These are phyloP conservation scores for Nemania sp. DNA, from an alignment of 2,329 filamentous ascomycete genomes.

Conservation along the genomic window DNA sequence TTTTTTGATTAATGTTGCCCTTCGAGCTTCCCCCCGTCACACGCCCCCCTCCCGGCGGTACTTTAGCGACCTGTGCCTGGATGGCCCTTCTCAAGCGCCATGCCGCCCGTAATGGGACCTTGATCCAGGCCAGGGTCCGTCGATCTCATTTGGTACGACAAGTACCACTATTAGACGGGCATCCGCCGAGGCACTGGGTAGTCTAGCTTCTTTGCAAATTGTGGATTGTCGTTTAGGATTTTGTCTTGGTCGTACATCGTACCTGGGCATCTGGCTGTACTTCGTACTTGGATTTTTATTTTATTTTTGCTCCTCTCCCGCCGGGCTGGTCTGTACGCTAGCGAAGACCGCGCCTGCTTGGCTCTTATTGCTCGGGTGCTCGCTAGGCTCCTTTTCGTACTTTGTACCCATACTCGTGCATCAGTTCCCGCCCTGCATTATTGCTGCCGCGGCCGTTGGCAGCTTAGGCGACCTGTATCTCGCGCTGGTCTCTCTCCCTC, in stretches of 20 bases:
- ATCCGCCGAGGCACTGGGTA: conserved; percentile 32
- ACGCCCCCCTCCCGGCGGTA: conserved; percentile 27
- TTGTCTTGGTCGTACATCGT: background rate
- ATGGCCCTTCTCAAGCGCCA: conserved; percentile 37
- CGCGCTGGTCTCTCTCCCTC: conserved; percentile 30
- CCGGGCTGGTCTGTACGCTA: background rate
- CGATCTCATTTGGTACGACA: conserved; percentile 38
- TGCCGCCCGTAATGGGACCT: conserved; percentile 37
- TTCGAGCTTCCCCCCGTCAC: conserved; percentile 16
- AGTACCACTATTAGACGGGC: conserved; percentile 30
- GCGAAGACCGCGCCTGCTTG: background rate
- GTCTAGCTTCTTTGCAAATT: conserved; percentile 3
- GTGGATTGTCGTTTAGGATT: background rate
- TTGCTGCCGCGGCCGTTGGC: conserved; percentile 25
- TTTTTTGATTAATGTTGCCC: conserved; percentile 20
- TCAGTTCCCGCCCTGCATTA: conserved; percentile 32
- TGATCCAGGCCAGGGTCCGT: conserved; percentile 32
- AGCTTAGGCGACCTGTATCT: conserved; percentile 30
- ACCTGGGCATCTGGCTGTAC: background rate
- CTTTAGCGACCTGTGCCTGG: conserved; percentile 31
- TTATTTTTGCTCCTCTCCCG: background rate
- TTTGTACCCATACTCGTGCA: conserved; percentile 29
- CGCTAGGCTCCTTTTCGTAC: background rate
- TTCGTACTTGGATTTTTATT: background rate
- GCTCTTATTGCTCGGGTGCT: background rate